These are phyloP conservation scores for Heritiera fomes DNA, from an alignment of 345 rosid genomes.

Conservation along the genomic window DNA sequence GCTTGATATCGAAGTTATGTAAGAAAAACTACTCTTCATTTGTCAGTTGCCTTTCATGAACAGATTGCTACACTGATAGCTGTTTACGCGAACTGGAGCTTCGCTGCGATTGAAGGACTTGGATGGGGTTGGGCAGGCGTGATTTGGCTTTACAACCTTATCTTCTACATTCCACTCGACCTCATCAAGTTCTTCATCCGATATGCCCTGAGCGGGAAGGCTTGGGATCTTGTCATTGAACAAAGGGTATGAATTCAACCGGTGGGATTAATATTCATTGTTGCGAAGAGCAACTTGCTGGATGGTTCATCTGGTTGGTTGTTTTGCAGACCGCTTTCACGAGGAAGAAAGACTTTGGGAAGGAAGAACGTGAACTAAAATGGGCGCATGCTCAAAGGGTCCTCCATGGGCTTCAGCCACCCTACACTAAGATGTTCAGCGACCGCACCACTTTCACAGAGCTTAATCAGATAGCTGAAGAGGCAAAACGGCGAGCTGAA, in stretches of 20 bases:
- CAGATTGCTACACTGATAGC: constrained; percentile 60
- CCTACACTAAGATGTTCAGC: constrained; percentile 47
- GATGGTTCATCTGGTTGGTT: background rate
- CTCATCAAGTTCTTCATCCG: constrained; percentile 51
- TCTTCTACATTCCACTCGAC: constrained; percentile 51
- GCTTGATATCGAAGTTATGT: background rate
- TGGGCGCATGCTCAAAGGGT: constrained; percentile 67
- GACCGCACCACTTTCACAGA: constrained; percentile 39
- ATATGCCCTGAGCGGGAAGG: constrained; percentile 54
- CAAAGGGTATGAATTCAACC: constrained; percentile 45
- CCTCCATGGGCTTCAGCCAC: constrained; percentile 55
- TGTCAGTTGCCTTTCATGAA: constrained; percentile 7
- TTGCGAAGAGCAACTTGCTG: background rate
- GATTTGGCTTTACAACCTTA: constrained; percentile 56
- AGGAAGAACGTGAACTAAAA: constrained; percentile 54
- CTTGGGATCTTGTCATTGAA: constrained; percentile 65
- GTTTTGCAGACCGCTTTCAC: constrained; percentile 53
- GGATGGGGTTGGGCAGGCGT: constrained; percentile 75
- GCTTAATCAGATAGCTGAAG: constrained; percentile 55
- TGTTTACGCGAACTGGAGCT: constrained; percentile 60
- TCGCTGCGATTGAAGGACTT: constrained; percentile 50
- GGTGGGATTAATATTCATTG: background rate
- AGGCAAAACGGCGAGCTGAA: constrained; percentile 59
- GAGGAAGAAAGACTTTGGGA: constrained; percentile 50
- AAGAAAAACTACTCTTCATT: background rate